Conservation (phyloP, 2,329 filamentous ascomycete species). For the Colletotrichum zoysiae region DNA sequence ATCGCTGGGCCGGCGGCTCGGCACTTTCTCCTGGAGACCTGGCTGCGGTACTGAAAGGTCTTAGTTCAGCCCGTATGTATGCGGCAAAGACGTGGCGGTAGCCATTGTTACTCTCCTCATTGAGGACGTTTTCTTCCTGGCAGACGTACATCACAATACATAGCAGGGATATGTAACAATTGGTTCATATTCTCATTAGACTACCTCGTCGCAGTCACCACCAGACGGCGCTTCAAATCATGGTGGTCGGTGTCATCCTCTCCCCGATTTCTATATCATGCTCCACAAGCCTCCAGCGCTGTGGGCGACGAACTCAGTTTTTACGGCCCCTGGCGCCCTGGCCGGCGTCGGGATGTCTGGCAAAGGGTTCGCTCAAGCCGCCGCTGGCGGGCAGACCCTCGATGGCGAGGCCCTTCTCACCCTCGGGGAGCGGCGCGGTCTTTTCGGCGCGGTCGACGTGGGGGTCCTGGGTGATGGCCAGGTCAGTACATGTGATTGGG, state of each 20-base stretch:
- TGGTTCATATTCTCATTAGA: constrained; percentile 31
- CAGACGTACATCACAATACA: neutral
- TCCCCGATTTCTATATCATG: neutral
- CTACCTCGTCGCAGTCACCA: constrained; percentile 35
- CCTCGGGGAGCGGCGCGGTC: constrained; percentile 61
- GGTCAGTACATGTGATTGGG: neutral
- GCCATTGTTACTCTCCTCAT: too few species aligned
- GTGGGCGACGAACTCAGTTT: neutral
- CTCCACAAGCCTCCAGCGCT: neutral
- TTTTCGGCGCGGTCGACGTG: constrained; percentile 63
- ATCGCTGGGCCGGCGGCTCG: constrained; percentile 1
- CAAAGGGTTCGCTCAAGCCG: constrained; percentile 58
- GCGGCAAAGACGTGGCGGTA: too few species aligned
- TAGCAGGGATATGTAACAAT: neutral
- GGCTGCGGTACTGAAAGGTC: neutral
- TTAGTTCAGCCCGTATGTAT: neutral
- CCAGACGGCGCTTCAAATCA: neutral
- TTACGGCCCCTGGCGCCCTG: constrained; percentile 52
- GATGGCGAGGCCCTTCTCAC: constrained; percentile 59
- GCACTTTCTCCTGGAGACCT: neutral
- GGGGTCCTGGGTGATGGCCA: neutral
- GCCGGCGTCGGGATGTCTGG: constrained; percentile 55
- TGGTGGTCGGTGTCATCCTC: neutral
- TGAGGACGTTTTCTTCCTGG: too few species aligned
- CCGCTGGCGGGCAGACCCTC: constrained; percentile 57